Evolutionary conservation across 2,329 filamentous ascomycete species (phyloP).

Genomic region (Clonostachys rosea): DNA sequence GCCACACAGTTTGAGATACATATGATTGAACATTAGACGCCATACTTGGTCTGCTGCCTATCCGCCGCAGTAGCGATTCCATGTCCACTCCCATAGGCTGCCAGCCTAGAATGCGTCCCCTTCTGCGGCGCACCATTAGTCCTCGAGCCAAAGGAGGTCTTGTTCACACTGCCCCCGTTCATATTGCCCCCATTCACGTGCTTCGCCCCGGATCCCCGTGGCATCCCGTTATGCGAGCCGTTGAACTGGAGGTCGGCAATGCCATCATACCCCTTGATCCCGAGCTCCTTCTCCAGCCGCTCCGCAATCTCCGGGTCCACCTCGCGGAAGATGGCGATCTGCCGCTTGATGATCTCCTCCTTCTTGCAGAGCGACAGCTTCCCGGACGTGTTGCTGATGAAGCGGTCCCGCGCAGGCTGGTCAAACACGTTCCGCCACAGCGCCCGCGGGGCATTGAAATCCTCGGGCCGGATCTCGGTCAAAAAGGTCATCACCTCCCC

Average conservation of each 20-base stretch:
- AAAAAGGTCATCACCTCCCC: conserved; percentile 29
- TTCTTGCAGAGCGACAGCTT: conserved; percentile 56
- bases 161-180: neutral
- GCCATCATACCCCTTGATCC: conserved; percentile 54
- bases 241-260: conserved; percentile 53
- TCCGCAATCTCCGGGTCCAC: conserved; percentile 53
- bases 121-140: too few species aligned
- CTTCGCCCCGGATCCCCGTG: conserved; percentile 3
- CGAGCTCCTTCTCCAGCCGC: conserved; percentile 57
- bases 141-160: too few species aligned
- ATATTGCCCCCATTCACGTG: conserved; percentile 19
- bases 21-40: too few species aligned
- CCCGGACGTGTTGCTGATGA: conserved; percentile 54
- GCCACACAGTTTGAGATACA: too few species aligned
- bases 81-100: too few species aligned
- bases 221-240: conserved; percentile 57
- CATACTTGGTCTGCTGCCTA: too few species aligned
- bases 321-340: conserved; percentile 62
- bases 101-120: too few species aligned
- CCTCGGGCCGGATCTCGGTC: conserved; percentile 28
- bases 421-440: conserved; percentile 60
- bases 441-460: conserved; percentile 43
- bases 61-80: too few species aligned
- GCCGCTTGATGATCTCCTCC: conserved; percentile 57
- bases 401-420: conserved; percentile 49